Conservation (phyloP, 2,329 filamentous ascomycete species). For the Scleromitrula shiraiana region DNA sequence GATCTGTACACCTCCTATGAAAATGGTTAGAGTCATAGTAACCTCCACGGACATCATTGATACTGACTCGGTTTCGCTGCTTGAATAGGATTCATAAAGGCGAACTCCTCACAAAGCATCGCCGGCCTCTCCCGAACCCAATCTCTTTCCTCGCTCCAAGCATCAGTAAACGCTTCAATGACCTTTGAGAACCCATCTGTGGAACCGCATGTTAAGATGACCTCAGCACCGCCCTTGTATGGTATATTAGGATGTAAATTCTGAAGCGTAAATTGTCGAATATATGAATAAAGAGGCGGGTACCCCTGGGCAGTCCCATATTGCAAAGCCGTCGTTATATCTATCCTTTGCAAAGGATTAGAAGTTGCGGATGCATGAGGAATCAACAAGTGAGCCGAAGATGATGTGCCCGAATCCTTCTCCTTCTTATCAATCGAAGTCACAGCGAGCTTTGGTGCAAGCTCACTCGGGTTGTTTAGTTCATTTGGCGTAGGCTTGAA, state of each 20-base stretch:
- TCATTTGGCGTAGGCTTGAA: constrained; percentile 64
- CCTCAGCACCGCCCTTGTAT: constrained; percentile 67
- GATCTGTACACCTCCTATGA: constrained; percentile 48
- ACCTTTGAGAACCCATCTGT: constrained; percentile 82
- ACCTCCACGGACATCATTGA: background rate
- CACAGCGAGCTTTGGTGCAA: constrained; percentile 32
- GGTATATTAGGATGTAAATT: constrained; percentile 75
- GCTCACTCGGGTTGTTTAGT: constrained; percentile 30
- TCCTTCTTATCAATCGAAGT: constrained; percentile 18
- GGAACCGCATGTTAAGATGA: constrained; percentile 71
- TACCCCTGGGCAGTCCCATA: constrained; percentile 82
- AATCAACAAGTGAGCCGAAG: constrained; percentile 53
- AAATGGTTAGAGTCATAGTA: background rate
- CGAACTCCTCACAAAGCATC: constrained; percentile 70
- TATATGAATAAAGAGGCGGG: constrained; percentile 66
- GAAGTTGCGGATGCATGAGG: constrained; percentile 56
- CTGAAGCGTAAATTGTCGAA: constrained; percentile 69
- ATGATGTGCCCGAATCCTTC: constrained; percentile 19
- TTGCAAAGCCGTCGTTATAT: constrained; percentile 74
- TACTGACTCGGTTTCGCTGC: constrained; percentile 44
- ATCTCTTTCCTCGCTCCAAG: constrained; percentile 64
- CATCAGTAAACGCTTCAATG: constrained; percentile 65
- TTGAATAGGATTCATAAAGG: constrained; percentile 70
- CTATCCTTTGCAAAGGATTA: constrained; percentile 63
- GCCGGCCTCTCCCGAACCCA: constrained; percentile 64